phyloP scores from a whole-genome alignment of 2,329 filamentous ascomycete genomes.

The Chaetothyriales sp. region DNA sequence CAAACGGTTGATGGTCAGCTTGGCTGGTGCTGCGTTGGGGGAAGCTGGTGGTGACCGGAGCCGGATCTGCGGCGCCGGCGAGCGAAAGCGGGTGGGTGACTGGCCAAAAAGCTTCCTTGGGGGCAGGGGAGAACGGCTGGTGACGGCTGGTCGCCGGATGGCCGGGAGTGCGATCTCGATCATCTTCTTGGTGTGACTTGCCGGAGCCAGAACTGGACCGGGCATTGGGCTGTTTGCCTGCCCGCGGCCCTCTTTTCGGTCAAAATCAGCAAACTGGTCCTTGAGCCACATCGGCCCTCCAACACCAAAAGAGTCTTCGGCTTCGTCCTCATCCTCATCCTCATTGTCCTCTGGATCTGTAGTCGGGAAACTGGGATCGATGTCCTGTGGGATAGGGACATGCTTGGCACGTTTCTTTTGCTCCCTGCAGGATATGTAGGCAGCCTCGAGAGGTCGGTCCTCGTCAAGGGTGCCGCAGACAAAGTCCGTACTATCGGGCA shows the following conservation, averaged over 20 bases:
- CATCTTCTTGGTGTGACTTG: constrained; percentile 2
- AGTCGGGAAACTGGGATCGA: constrained; percentile 91
- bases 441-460: constrained; percentile 84
- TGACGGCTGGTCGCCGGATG: not conserved
- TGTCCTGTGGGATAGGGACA: constrained; percentile 77
- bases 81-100: constrained; percentile 57
- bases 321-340: constrained; percentile 47
- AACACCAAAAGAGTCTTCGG: constrained; percentile 19
- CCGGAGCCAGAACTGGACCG: constrained; percentile 37
- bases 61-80: constrained; percentile 49
- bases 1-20: constrained; percentile 38
- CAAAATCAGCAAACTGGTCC: constrained; percentile 54
- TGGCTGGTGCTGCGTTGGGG: constrained; percentile 27
- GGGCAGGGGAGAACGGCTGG: constrained; percentile 26
- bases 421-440: constrained; percentile 73
- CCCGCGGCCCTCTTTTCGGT: constrained; percentile 32
- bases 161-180: not conserved
- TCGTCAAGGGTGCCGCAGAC: constrained; percentile 97
- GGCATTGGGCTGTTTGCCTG: constrained; percentile 32
- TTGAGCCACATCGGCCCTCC: constrained; percentile 56
- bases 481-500: constrained; percentile 95
- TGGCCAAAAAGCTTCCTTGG: constrained; percentile 40
- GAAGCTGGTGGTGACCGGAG: constrained; percentile 35
- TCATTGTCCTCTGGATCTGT: constrained; percentile 82
- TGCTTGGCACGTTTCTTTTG: constrained; percentile 69